Evolutionary conservation across 305 asterid genomes (phyloP).

Genomic region (Solanum hybrid): DNA sequence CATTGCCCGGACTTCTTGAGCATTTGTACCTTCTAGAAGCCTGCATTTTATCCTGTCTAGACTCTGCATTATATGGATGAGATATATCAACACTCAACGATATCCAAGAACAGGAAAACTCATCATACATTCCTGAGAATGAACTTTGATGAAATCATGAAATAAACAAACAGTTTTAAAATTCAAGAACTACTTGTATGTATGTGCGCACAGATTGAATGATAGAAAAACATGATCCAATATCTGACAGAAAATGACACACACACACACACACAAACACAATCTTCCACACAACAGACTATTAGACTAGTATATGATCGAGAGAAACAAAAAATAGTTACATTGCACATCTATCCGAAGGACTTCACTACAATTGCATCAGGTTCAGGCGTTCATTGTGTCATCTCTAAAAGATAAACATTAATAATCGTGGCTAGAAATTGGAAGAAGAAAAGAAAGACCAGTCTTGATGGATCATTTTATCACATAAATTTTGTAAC

Average conservation of each 20-base stretch:
- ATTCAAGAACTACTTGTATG: neutral
- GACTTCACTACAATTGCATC: neutral
- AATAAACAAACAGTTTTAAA: neutral
- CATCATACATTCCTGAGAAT: neutral
- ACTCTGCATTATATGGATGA: constrained; percentile 52
- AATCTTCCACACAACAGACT: neutral
- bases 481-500: neutral
- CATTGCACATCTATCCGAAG: neutral
- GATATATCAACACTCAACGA: neutral
- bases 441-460: neutral
- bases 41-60: constrained; percentile 96
- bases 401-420: neutral
- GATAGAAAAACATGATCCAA: neutral
- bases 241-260: neutral
- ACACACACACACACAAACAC: neutral
- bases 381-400: neutral
- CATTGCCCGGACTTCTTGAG: constrained; percentile 99
- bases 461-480: neutral
- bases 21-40: constrained; percentile 93
- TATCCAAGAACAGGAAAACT: neutral
- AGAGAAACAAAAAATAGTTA: neutral
- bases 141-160: neutral
- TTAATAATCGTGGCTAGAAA: neutral
- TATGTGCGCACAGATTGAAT: neutral
- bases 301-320: neutral